Conservation (phyloP, 345 rosid genomes). For the Gossypium mustelinum region DNA sequence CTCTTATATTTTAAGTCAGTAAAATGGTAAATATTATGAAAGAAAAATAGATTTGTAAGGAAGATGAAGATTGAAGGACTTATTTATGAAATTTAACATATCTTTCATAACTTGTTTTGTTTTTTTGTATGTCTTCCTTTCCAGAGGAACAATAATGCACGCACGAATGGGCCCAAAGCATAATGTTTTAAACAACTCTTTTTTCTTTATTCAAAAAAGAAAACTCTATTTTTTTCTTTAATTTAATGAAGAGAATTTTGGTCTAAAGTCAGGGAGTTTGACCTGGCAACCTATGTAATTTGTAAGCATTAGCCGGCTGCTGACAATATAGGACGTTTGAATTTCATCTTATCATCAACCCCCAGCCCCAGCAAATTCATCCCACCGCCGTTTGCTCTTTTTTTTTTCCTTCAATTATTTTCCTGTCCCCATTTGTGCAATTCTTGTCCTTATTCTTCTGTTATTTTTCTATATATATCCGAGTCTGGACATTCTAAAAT, state of each 20-base stretch:
- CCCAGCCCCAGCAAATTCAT: background rate
- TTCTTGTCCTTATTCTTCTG: background rate
- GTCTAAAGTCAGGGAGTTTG: constrained; percentile 27
- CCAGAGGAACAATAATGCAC: background rate
- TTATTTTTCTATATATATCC: background rate
- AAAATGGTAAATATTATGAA: too few relatives aligned
- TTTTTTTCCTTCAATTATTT: background rate
- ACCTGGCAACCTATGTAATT: background rate
- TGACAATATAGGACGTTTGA: background rate
- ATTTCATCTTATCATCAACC: background rate
- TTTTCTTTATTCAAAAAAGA: too few relatives aligned
- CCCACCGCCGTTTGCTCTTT: background rate
- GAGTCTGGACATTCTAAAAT: background rate
- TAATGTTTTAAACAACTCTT: background rate
- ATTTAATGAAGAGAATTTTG: background rate
- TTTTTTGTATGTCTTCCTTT: background rate
- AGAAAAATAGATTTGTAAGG: too few relatives aligned
- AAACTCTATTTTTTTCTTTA: too few relatives aligned
- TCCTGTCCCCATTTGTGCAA: background rate
- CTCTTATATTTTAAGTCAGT: too few relatives aligned
- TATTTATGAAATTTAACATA: too few relatives aligned
- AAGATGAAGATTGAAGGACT: too few relatives aligned
- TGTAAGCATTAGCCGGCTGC: constrained; percentile 29
- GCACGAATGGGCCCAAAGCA: background rate
- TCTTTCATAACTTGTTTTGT: too few relatives aligned